These are phyloP conservation scores for Mrakia frigida DNA, from an alignment of 768 basidiomycete species.

Conservation along the genomic window DNA sequence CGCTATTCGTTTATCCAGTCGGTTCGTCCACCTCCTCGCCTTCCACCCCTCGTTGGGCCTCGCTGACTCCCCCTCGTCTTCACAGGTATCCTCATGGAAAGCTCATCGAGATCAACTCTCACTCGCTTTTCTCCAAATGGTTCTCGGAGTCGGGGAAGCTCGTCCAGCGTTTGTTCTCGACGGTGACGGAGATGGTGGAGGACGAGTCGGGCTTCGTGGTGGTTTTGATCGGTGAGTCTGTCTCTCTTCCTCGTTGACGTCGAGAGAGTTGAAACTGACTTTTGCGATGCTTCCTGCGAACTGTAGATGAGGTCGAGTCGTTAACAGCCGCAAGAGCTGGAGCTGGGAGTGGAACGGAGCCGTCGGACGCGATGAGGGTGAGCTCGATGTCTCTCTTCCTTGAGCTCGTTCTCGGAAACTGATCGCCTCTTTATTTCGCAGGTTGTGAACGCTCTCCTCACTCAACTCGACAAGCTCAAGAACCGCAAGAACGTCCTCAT, in stretches of 20 bases:
- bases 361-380: conserved; percentile 86
- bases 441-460: conserved; percentile 96
- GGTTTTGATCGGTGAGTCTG: conserved; percentile 73
- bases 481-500: conserved; percentile 89
- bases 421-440: conserved; percentile 40
- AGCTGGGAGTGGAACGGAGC: conserved; percentile 92
- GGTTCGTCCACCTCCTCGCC: conserved; percentile 50
- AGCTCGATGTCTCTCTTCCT: conserved; percentile 35
- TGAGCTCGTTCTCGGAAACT: not conserved
- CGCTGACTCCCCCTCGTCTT: conserved; percentile 14
- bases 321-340: conserved; percentile 90
- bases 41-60: conserved; percentile 14
- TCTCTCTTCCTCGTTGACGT: not conserved
- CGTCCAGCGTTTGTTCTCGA: conserved; percentile 84
- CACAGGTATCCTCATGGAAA: conserved; percentile 76
- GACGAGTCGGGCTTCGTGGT: conserved; percentile 88
- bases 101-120: conserved; percentile 94
- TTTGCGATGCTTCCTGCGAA: not conserved
- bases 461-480: conserved; percentile 92
- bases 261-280: not conserved
- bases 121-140: conserved; percentile 97
- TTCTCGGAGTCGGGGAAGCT: conserved; percentile 98
- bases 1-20: conserved; percentile 77
- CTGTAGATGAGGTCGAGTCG: conserved; percentile 88
- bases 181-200: conserved; percentile 83